These are phyloP conservation scores for Globisporangium cystogenes DNA, from an alignment of 352 stramenopile genomes.

Conservation along the genomic window DNA sequence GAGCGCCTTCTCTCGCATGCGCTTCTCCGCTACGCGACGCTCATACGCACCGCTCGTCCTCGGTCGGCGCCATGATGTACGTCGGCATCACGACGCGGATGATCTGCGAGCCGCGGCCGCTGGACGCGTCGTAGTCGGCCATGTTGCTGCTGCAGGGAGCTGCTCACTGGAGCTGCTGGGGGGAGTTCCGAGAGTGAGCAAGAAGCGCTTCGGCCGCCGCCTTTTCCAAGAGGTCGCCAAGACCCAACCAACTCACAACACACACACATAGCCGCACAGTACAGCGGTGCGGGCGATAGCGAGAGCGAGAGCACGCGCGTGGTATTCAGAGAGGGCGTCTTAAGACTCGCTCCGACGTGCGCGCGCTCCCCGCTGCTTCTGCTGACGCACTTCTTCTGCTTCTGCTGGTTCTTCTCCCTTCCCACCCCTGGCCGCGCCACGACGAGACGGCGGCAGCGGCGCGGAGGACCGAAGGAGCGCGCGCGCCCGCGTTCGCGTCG, in stretches of 20 bases:
- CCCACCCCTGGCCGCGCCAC: too few species aligned
- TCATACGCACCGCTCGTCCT: conserved; percentile 56
- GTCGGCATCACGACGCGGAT: conserved; percentile 82
- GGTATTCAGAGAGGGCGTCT: background rate
- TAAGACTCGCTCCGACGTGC: background rate
- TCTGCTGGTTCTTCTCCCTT: too few species aligned
- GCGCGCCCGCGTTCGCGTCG: background rate
- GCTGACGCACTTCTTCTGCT: background rate
- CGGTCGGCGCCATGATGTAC: conserved; percentile 78
- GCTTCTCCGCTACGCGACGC: background rate
- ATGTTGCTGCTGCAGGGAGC: conserved; percentile 24
- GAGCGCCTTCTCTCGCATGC: background rate
- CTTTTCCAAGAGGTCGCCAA: conserved; percentile 3
- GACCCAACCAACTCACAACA: background rate
- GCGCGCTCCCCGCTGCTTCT: background rate
- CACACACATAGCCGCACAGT: background rate
- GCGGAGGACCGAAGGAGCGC: too few species aligned
- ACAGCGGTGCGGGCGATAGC: too few species aligned
- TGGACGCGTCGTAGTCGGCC: conserved; percentile 38
- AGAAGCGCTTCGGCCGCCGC: background rate
- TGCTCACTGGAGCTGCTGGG: background rate
- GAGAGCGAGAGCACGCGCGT: background rate
- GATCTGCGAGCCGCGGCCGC: conserved; percentile 42
- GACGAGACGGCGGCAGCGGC: too few species aligned
- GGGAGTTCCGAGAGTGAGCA: background rate